Conservation (phyloP, 768 basidiomycete species). For the Lactarius psammicola region DNA sequence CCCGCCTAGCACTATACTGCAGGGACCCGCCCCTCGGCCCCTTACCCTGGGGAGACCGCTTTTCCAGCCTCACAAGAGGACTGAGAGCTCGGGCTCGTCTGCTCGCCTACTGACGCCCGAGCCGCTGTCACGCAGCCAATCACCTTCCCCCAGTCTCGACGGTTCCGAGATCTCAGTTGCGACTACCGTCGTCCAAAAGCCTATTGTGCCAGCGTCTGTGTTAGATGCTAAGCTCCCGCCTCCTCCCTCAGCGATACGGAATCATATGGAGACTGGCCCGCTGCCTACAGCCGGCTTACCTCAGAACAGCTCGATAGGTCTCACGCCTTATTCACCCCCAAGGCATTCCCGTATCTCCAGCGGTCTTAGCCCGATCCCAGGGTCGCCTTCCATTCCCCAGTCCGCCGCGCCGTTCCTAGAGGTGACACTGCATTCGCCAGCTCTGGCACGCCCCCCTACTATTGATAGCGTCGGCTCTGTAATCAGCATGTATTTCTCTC, state of each 20-base stretch:
- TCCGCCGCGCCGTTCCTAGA: slow-evolving; percentile 5
- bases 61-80: slow-evolving; percentile 17
- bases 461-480: slow-evolving; percentile 30
- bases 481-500: slow-evolving; percentile 35
- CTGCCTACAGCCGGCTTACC: not conserved
- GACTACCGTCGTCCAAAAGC: slow-evolving; percentile 13
- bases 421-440: slow-evolving; percentile 8
- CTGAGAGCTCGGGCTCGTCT: slow-evolving; percentile 28
- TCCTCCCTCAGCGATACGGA: slow-evolving; percentile 28
- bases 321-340: slow-evolving; percentile 22
- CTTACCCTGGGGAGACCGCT: not conserved
- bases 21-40: not conserved
- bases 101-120: slow-evolving; percentile 24
- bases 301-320: not conserved
- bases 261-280: slow-evolving; percentile 19
- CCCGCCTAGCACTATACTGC: not conserved
- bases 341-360: slow-evolving; percentile 15
- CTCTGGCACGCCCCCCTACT: not conserved
- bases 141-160: slow-evolving; percentile 17
- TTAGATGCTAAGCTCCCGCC: slow-evolving; percentile 29
- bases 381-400: not conserved
- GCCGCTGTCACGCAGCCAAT: slow-evolving; percentile 1
- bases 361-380: slow-evolving; percentile 6
- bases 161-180: slow-evolving; percentile 4
- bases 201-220: slow-evolving; percentile 30